phyloP scores from a whole-genome alignment of 306 rosid species.

The Bauhinia variegata region DNA sequence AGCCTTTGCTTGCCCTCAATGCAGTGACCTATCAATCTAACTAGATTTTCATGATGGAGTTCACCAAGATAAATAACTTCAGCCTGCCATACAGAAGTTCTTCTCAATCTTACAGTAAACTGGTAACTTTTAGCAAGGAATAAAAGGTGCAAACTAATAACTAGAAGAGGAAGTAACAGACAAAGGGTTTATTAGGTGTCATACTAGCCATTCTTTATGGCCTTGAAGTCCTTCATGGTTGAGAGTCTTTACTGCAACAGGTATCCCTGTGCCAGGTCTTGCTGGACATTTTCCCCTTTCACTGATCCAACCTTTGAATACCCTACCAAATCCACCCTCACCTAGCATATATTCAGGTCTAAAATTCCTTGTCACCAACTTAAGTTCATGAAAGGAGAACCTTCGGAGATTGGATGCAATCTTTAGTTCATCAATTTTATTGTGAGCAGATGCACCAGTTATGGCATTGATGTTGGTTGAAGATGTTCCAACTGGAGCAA shows the following conservation, averaged over 20 bases:
- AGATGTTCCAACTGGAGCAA: conserved; percentile 38
- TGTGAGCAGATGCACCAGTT: conserved; percentile 44
- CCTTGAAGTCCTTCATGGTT: conserved; percentile 59
- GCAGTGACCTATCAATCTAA: conserved; percentile 62
- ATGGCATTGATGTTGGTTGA: conserved; percentile 41
- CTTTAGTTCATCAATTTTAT: conserved; percentile 42
- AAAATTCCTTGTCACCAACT: conserved; percentile 52
- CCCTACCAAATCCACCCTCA: conserved; percentile 65
- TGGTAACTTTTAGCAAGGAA: neutral
- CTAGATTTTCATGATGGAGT: conserved; percentile 58
- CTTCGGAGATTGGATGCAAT: conserved; percentile 49
- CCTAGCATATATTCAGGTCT: conserved; percentile 52
- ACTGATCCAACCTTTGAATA: conserved; percentile 62
- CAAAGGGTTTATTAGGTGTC: conserved; percentile 4
- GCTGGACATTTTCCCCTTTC: conserved; percentile 38
- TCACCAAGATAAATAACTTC: conserved; percentile 65
- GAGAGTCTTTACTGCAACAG: conserved; percentile 69
- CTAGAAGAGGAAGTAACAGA: neutral
- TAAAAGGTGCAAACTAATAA: neutral
- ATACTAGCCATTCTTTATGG: conserved; percentile 74
- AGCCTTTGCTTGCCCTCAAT: conserved; percentile 62
- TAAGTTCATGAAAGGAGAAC: conserved; percentile 53
- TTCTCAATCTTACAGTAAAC: neutral
- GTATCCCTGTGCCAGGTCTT: conserved; percentile 44
- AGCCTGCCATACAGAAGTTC: conserved; percentile 49